These are phyloP conservation scores for Brettanomyces custersianus DNA, from an alignment of 805 yeast genomes.

Conservation along the genomic window DNA sequence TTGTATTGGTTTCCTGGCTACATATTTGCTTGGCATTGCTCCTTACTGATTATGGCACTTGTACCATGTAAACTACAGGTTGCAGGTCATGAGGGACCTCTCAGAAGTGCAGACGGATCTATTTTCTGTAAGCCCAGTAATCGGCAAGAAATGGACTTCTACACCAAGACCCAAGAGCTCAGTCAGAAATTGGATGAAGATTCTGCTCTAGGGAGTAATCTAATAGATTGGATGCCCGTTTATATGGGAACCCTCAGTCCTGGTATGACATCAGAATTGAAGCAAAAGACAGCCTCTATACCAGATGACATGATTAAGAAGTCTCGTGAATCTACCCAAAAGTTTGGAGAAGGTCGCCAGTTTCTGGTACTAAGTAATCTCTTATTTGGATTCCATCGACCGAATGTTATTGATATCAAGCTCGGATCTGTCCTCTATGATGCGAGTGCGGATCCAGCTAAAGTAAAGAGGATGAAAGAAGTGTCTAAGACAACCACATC, in stretches of 20 bases:
- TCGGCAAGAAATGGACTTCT: slow-evolving; percentile 68
- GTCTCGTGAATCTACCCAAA: slow-evolving; percentile 8
- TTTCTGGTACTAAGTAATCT: slow-evolving; percentile 68
- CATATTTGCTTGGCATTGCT: too few relatives aligned
- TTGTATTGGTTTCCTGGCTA: too few relatives aligned
- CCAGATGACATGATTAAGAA: slow-evolving; percentile 15
- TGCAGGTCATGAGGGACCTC: slow-evolving; percentile 86
- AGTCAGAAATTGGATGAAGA: slow-evolving; percentile 11
- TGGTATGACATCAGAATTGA: slow-evolving; percentile 29
- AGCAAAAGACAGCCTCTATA: slow-evolving; percentile 10
- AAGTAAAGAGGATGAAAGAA: slow-evolving; percentile 45
- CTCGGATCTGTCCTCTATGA: slow-evolving; percentile 70
- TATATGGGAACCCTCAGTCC: slow-evolving; percentile 51
- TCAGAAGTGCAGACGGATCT: slow-evolving; percentile 53
- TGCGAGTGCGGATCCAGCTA: slow-evolving; percentile 46
- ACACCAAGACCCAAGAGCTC: slow-evolving; percentile 28
- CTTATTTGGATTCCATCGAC: slow-evolving; percentile 48
- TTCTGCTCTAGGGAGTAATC: slow-evolving; percentile 23
- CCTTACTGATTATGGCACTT: too few relatives aligned
- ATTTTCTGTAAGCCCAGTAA: slow-evolving; percentile 66
- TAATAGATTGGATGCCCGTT: slow-evolving; percentile 53
- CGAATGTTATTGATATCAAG: slow-evolving; percentile 77
- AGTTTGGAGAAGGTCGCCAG: slow-evolving; percentile 15
- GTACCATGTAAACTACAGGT: slow-evolving; percentile 55
- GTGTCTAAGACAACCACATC: slow-evolving; percentile 74